Conservation (phyloP, 805 yeast species). For the Monosporozyma unispora region DNA sequence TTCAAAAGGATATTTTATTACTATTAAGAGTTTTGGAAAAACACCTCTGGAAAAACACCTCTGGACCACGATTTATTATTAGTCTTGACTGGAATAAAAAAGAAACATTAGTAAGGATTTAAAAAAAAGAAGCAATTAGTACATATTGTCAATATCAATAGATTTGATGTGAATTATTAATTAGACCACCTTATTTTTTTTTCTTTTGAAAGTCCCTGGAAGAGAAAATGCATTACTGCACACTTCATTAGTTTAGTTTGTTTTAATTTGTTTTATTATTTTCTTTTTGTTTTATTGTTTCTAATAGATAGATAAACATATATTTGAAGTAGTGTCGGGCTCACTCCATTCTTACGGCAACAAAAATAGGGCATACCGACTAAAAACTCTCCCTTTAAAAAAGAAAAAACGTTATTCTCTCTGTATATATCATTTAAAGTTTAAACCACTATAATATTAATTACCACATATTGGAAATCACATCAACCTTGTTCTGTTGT, state of each 20-base stretch:
- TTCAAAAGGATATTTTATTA: too few species aligned
- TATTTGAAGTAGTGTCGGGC: slow-evolving; percentile 12
- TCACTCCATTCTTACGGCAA: not conserved
- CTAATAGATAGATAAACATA: not conserved
- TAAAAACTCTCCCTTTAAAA: slow-evolving; percentile 12
- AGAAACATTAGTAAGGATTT: not conserved
- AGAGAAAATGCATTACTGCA: slow-evolving; percentile 13
- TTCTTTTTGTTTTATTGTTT: not conserved
- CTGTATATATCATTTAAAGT: too few species aligned
- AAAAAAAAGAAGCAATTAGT: not conserved
- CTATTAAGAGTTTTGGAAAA: too few species aligned
- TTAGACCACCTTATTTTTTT: not conserved
- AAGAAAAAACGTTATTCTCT: not conserved
- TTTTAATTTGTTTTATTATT: not conserved
- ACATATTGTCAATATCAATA: not conserved
- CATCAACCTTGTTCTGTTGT: not conserved
- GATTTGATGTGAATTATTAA: not conserved
- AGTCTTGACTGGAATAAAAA: not conserved
- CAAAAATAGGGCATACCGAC: slow-evolving; percentile 9
- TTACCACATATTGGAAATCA: not conserved
- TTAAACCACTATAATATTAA: too few species aligned
- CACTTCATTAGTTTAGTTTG: slow-evolving; percentile 4
- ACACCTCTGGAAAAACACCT: not conserved
- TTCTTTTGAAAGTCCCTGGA: slow-evolving; percentile 6
- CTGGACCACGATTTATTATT: not conserved